Evolutionary conservation across 768 basidiomycete species (phyloP).

Genomic region (Mycena rebaudengoi): DNA sequence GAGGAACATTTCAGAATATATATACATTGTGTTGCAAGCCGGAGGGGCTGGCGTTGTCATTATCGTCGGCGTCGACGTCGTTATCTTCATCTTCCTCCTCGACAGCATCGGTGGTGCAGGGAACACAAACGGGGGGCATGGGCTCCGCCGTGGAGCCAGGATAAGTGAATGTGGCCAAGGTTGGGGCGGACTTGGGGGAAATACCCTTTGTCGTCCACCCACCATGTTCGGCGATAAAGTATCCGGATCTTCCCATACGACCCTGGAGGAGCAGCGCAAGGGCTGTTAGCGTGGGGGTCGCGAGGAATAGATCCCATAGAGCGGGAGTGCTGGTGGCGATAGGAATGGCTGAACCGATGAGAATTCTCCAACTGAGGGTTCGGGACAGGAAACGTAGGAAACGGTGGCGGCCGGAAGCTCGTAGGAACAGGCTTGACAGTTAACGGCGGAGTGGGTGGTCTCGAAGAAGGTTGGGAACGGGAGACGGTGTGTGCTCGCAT

Average conservation of each 20-base stretch:
- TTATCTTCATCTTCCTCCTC: conserved; percentile 46
- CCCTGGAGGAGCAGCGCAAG: conserved; percentile 12
- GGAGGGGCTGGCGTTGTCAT: conserved; percentile 22
- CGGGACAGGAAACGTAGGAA: conserved; percentile 7
- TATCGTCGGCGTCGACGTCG: conserved; percentile 35
- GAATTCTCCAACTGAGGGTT: conserved; percentile 7
- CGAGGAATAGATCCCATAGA: conserved; percentile 30
- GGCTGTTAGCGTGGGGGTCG: conserved; percentile 14
- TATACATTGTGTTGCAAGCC: conserved; percentile 18
- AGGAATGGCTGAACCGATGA: conserved; percentile 14
- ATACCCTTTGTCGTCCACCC: conserved; percentile 19
- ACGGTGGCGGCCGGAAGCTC: conserved; percentile 13
- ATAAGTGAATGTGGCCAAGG: conserved; percentile 25
- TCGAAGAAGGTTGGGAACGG: conserved; percentile 25
- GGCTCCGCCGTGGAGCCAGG: conserved; percentile 31
- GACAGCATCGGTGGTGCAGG: conserved; percentile 16
- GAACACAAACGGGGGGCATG: conserved; percentile 2
- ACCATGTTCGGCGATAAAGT: conserved; percentile 25
- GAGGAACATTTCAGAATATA: not conserved
- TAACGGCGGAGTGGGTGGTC: conserved; percentile 23
- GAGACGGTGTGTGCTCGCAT: conserved; percentile 19
- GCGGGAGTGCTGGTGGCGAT: conserved; percentile 27
- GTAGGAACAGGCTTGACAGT: conserved; percentile 21
- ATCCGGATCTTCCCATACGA: conserved; percentile 25
- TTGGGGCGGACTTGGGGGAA: conserved; percentile 30